Evolutionary conservation across 1,139 yeast species (phyloP).

Genomic region (Hyphopichia buzzinii): DNA sequence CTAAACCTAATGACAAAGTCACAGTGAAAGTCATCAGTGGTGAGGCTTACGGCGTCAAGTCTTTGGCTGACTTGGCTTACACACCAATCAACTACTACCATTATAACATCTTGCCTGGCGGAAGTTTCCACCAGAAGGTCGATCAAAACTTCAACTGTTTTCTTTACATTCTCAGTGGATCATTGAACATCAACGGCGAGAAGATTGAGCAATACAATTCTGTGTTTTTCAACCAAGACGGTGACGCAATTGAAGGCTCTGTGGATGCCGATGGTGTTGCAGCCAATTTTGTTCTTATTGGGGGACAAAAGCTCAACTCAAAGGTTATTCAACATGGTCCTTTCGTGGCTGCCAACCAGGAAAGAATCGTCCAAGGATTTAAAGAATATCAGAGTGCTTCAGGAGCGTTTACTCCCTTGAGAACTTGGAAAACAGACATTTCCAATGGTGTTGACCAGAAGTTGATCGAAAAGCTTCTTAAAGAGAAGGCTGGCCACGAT

Average conservation of each 20-base stretch:
- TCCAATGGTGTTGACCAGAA: conserved; percentile 55
- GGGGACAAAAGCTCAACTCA: conserved; percentile 78
- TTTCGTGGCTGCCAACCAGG: conserved; percentile 68
- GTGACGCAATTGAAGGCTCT: conserved; percentile 52
- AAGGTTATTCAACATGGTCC: conserved; percentile 87
- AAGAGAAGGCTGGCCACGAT: neutral
- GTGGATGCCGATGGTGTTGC: conserved; percentile 33
- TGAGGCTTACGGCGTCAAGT: conserved; percentile 68
- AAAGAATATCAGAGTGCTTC: conserved; percentile 63
- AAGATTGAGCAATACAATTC: conserved; percentile 48
- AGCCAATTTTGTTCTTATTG: conserved; percentile 64
- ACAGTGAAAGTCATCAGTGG: conserved; percentile 78
- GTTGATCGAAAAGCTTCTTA: conserved; percentile 29
- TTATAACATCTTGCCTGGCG: conserved; percentile 66
- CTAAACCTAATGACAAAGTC: conserved; percentile 61
- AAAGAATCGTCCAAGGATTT: conserved; percentile 65
- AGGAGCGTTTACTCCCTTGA: conserved; percentile 74
- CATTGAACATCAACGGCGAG: conserved; percentile 45
- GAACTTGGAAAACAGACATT: conserved; percentile 67
- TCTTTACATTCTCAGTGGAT: conserved; percentile 66
- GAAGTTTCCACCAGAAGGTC: conserved; percentile 59
- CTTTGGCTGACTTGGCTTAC: conserved; percentile 74
- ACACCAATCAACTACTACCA: conserved; percentile 82
- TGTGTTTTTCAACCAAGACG: conserved; percentile 66
- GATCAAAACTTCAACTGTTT: conserved; percentile 69